Evolutionary conservation across 495 filamentous ascomycete species (phyloP), one percentile per base, ranked within the genome.

Genomic region (Cryomyces minteri): DNA sequence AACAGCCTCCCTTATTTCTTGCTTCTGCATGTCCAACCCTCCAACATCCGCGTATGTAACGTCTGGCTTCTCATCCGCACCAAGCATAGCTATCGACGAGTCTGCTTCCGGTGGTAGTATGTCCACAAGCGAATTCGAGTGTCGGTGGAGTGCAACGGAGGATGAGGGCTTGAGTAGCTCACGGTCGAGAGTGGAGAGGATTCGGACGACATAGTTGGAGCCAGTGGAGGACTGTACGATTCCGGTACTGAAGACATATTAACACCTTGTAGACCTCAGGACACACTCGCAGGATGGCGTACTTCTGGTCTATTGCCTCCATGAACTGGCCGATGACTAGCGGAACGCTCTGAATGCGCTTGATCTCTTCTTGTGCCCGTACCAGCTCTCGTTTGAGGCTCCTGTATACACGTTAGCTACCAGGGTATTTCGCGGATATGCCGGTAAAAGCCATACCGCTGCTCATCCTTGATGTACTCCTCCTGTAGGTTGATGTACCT

Each of bases 381-480:
- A 98, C 88, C 31, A 98, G 75, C 67, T 98, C 90, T 53, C 92
- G 74, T 70, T 98, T 98, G 59, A 98, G 67, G 66, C 86, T 94
- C 69, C 87, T 92, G 53, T 50, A 30, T 48, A 18, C 32, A n/a
- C 2, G 5, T 29, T 45, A n/a, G 37, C 44, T 54, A 49, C 40
- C 37, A 31, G 6, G n/a, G 5, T n/a, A 39, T 18, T 6, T 11
- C 48, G 40, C 31, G 14, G n/a, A 31, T 25, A 10, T n/a, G 5
- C 8, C 7, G n/a, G 0, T 9, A 34, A 25, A 18, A 40, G 30
- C 25, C 62, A 39, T 73, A 83, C 84, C 87, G 78, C 65, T 98
- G 90, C 71, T 98, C 90, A 73, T 98, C 92, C 69, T 98, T 98
- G 74, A 98, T 98, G 67, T 96, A 98, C 62, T 98, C 92, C 67